Percentiles rank a stretch among this genome's conserved stretches.
Evolutionary conservation across 805 yeast genomes (phyloP).

Genomic region (Scheffersomyces coipomensis): DNA sequence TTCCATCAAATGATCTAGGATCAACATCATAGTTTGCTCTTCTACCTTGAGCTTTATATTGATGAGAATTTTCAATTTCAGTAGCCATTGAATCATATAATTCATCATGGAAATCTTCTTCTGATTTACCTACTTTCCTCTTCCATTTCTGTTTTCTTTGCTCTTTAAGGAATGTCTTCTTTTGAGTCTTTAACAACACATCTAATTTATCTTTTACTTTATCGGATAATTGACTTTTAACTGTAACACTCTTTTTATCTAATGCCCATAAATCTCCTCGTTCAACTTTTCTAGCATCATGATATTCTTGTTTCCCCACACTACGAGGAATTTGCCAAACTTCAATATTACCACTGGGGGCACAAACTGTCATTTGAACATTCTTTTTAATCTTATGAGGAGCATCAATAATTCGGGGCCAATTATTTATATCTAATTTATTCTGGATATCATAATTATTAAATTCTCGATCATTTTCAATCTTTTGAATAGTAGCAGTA

Average conservation of each 20-base stretch:
- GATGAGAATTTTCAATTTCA: conserved; percentile 28
- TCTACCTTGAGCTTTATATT: conserved; percentile 31
- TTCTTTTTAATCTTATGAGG: conserved; percentile 83
- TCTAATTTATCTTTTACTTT: conserved; percentile 32
- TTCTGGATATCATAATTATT: conserved; percentile 16
- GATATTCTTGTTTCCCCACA: conserved; percentile 68
- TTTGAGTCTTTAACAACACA: conserved; percentile 32
- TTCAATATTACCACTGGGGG: conserved; percentile 76
- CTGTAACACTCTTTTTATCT: conserved; percentile 32
- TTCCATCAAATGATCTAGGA: conserved; percentile 15
- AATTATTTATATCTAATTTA: conserved; percentile 31
- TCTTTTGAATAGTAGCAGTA: conserved; percentile 33
- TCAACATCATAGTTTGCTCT: conserved; percentile 18
- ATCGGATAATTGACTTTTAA: conserved; percentile 28
- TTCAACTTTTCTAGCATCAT: conserved; percentile 85
- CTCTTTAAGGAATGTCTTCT: conserved; percentile 37
- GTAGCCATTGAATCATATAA: conserved; percentile 27
- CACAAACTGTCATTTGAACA: conserved; percentile 75
- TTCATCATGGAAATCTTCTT: conserved; percentile 25
- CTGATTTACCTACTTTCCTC: conserved; percentile 22
- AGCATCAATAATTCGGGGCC: conserved; percentile 72
- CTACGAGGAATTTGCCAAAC: conserved; percentile 86
- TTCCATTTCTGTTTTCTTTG: conserved; percentile 33
- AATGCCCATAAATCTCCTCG: conserved; percentile 86
- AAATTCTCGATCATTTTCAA: conserved; percentile 35